Base-by-base conservation (phyloP, 2,329 filamentous ascomycete species). In the Coniochaeta pulveracea region DNA sequence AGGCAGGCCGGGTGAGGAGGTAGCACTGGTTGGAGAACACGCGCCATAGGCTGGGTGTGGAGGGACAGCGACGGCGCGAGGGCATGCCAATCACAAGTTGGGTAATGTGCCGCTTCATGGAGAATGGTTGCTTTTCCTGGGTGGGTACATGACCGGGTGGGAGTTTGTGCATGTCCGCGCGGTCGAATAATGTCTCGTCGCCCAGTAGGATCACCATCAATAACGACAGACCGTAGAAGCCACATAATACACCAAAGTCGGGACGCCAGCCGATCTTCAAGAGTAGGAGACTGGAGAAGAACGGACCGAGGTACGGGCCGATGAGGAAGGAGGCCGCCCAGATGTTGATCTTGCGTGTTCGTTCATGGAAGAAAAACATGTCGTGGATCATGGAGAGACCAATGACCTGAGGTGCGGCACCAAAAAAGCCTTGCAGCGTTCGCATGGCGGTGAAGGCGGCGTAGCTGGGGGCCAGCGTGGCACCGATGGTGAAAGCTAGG, bases 341-440 rank as follows among this genome's bases (percentile, higher is more conserved):
- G 14, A 55, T 33, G 31, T 46, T 47, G 29, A 54, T 49, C 37
- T 55, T 55, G 18, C 51, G 41, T 2, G 51, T 56, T 30, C 58
- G 55, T 39, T 64, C 54, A 36, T 66, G 61, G 44, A 63, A 60
- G 50, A 62, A 66, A 50, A 62, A 67, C 39, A 65, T 51, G 41
- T 67, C 63, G 35, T 64, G 58, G 38, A 62, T 54, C 42, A 54
- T 39, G 10, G 34, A 36, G 21, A 43, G 37, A 21, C 39, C 39
- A 19, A 41, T 39, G 3, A 42, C 41, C 26, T 69, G 70, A 1
- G 61, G 57, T 22, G 58, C 59, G 15, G 68, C 51, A 1, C 57
- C 63, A 10, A 65, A 63, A 1, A 63, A 64, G 4, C 56, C 50
- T n/a, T 60, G 53, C 54, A 67, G 36, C 5, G 40, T 38, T 10